Conservation (phyloP, 441 rosid genomes). For the Bruguiera hainesii region DNA sequence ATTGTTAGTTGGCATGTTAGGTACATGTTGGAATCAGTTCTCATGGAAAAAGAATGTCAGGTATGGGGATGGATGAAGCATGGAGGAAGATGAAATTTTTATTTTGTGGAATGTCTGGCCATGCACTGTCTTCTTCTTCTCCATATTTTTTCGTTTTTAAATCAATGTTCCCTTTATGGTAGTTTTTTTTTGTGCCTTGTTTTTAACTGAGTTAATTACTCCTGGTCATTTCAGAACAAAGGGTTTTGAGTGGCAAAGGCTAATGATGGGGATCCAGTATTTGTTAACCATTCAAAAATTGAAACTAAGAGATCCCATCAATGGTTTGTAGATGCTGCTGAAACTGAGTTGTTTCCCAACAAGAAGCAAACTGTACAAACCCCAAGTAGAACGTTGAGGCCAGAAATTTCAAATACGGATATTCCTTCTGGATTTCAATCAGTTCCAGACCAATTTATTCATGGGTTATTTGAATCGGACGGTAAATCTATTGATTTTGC, state of each 20-base stretch:
- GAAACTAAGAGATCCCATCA: slow-evolving; percentile 58
- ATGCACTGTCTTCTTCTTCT: too few species aligned
- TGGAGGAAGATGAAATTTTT: too few species aligned
- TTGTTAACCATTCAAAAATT: slow-evolving; percentile 42
- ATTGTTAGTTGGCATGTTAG: too few species aligned
- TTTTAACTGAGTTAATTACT: slow-evolving; percentile 6
- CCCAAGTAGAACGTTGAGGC: slow-evolving; percentile 28
- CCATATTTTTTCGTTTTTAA: too few species aligned
- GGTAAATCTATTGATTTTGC: slow-evolving; percentile 36
- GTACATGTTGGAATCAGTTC: too few species aligned
- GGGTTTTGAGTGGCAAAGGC: slow-evolving; percentile 53
- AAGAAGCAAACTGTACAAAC: slow-evolving; percentile 58
- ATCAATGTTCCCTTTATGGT: too few species aligned
- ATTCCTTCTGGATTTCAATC: slow-evolving; percentile 38
- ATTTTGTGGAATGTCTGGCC: too few species aligned
- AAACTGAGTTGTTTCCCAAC: slow-evolving; percentile 50
- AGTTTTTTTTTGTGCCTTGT: too few species aligned
- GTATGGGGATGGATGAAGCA: too few species aligned
- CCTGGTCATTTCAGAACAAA: slow-evolving; percentile 48
- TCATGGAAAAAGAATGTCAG: too few species aligned
- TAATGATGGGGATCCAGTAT: slow-evolving; percentile 42
- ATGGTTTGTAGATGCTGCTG: slow-evolving; percentile 56
- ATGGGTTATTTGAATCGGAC: slow-evolving; percentile 49
- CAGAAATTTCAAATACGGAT: slow-evolving; percentile 35
- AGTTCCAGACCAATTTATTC: slow-evolving; percentile 39